Evolutionary conservation across 257 asterid genomes (phyloP).

Genomic region (Craterostigma plantagineum): DNA sequence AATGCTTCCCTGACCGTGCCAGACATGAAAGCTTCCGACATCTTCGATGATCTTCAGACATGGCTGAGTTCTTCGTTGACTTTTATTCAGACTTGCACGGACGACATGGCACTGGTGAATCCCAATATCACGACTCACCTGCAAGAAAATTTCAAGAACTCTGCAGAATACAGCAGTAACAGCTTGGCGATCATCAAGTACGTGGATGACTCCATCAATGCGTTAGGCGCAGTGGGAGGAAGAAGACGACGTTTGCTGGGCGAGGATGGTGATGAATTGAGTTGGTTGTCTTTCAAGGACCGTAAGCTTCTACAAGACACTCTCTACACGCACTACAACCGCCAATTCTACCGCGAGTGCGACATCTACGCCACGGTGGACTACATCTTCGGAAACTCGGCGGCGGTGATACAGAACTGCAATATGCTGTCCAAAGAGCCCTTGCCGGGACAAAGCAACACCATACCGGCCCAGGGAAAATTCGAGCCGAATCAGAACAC

Average conservation of each 20-base stretch:
- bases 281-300: slow-evolving; percentile 34
- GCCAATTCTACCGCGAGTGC: slow-evolving; percentile 44
- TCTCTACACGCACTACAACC: slow-evolving; percentile 30
- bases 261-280: slow-evolving; percentile 9
- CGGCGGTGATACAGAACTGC: slow-evolving; percentile 26
- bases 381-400: slow-evolving; percentile 40
- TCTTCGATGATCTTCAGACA: slow-evolving; percentile 36
- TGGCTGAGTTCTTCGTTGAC: slow-evolving; percentile 81
- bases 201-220: slow-evolving; percentile 13
- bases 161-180: slow-evolving; percentile 47
- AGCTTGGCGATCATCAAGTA: slow-evolving; percentile 45
- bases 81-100: slow-evolving; percentile 56
- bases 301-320: slow-evolving; percentile 39
- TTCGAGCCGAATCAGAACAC: slow-evolving; percentile 38
- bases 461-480: slow-evolving; percentile 40
- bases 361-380: slow-evolving; percentile 32
- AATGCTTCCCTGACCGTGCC: slow-evolving; percentile 22
- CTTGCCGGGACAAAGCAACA: slow-evolving; percentile 28
- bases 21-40: slow-evolving; percentile 12
- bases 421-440: slow-evolving; percentile 28
- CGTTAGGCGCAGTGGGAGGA: slow-evolving; percentile 21
- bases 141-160: slow-evolving; percentile 21
- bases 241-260: slow-evolving; percentile 54
- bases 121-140: slow-evolving; percentile 3
- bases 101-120: slow-evolving; percentile 18